These are phyloP conservation scores for Thinopyrum obtusiflorum DNA, from an alignment of 202 grass and related monocot species.

Conservation along the genomic window DNA sequence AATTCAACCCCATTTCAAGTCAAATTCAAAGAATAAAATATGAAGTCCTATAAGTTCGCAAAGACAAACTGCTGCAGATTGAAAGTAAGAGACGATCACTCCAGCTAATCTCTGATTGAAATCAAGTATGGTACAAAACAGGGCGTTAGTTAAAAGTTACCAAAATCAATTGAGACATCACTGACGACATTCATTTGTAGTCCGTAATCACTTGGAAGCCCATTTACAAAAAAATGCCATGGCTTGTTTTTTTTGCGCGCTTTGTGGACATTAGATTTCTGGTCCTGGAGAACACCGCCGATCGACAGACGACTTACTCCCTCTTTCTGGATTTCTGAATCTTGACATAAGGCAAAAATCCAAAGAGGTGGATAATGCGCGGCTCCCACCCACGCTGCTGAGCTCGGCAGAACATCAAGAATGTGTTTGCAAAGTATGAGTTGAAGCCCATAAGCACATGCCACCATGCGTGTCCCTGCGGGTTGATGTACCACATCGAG, in stretches of 20 bases:
- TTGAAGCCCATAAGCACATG: constrained; percentile 89
- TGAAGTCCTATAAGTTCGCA: constrained; percentile 24
- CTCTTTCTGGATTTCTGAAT: constrained; percentile 69
- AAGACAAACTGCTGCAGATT: constrained; percentile 12
- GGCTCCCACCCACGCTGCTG: constrained; percentile 81
- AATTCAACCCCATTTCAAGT: constrained; percentile 28
- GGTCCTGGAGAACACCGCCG: constrained; percentile 29
- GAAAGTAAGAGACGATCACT: constrained; percentile 38
- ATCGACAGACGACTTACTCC: constrained; percentile 45
- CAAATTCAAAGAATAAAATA: constrained; percentile 44
- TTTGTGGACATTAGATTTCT: constrained; percentile 24
- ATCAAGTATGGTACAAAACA: constrained; percentile 69
- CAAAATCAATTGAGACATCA: constrained; percentile 61
- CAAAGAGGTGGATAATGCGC: constrained; percentile 42
- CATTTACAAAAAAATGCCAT: constrained; percentile 42
- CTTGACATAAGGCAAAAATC: constrained; percentile 82
- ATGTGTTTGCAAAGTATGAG: constrained; percentile 84
- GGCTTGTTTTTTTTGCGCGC: constrained; percentile 6
- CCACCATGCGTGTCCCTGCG: constrained; percentile 89
- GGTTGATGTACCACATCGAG: constrained; percentile 74
- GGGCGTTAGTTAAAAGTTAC: constrained; percentile 49
- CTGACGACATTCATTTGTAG: constrained; percentile 39
- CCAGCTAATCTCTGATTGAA: constrained; percentile 43
- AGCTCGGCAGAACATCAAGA: constrained; percentile 88
- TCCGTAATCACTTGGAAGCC: constrained; percentile 48